These are phyloP conservation scores for Komagataella populi DNA, from an alignment of 805 yeast genomes.

Conservation along the genomic window DNA sequence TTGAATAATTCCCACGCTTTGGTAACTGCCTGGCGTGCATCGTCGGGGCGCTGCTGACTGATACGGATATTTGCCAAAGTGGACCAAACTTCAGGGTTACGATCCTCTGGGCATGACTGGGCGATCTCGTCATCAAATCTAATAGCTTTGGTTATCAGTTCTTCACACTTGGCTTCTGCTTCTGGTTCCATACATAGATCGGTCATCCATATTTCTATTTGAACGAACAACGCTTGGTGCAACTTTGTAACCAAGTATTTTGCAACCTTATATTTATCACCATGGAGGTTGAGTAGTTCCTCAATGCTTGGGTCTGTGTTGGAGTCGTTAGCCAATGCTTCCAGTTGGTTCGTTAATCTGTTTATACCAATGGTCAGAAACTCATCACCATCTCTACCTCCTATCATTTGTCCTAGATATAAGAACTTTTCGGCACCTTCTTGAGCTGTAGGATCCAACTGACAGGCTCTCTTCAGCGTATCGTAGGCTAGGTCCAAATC, in stretches of 20 bases:
- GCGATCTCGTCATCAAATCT: slow-evolving; percentile 28
- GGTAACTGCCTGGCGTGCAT: slow-evolving; percentile 55
- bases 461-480: slow-evolving; percentile 43
- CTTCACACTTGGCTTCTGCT: slow-evolving; percentile 75
- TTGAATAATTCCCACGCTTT: slow-evolving; percentile 65
- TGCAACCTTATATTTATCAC: slow-evolving; percentile 6
- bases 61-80: slow-evolving; percentile 77
- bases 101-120: slow-evolving; percentile 5
- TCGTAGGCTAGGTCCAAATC: slow-evolving; percentile 69
- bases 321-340: slow-evolving; percentile 8
- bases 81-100: slow-evolving; percentile 71
- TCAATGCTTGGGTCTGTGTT: background rate
- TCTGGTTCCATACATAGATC: slow-evolving; percentile 89
- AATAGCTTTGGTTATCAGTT: slow-evolving; percentile 50
- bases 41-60: slow-evolving; percentile 65
- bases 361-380: slow-evolving; percentile 51
- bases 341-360: slow-evolving; percentile 27
- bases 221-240: slow-evolving; percentile 67
- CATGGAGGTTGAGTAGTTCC: background rate
- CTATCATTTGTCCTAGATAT: slow-evolving; percentile 82
- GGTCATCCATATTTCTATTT: slow-evolving; percentile 96
- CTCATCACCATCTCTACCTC: slow-evolving; percentile 63
- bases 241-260: slow-evolving; percentile 39
- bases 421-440: slow-evolving; percentile 73
- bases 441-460: slow-evolving; percentile 52